phyloP scores from a whole-genome alignment of 306 rosid species.

The cucumber (Cucumis sativus) region DNA sequence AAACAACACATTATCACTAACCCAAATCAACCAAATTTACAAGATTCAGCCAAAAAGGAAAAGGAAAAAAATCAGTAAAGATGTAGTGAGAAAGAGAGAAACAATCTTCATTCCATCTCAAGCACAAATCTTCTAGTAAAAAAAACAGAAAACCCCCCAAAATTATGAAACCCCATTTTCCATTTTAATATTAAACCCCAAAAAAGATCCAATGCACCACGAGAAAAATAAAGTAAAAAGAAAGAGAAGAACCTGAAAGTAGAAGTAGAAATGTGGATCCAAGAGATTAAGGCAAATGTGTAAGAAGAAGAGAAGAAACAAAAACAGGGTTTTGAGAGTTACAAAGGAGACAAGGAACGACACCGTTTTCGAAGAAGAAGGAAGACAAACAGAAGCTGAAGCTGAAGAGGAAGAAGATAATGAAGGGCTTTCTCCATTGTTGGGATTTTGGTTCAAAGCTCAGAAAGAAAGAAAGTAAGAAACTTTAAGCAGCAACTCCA shows the following conservation, averaged over 20 bases:
- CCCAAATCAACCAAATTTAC: neutral
- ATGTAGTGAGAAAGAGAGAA: neutral
- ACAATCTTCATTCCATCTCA: conserved; percentile 11
- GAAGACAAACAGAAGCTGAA: conserved; percentile 19
- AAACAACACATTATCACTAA: neutral
- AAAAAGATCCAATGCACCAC: conserved; percentile 1
- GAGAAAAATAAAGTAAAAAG: neutral
- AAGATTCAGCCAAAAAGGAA: neutral
- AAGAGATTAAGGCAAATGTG: conserved; percentile 26
- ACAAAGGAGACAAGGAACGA: conserved; percentile 33
- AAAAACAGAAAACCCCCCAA: neutral
- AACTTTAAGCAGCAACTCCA: conserved; percentile 7
- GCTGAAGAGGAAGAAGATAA: conserved; percentile 52
- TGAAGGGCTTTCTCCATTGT: conserved; percentile 60
- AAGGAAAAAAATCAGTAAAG: neutral
- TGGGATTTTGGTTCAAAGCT: conserved; percentile 8
- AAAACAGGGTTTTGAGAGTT: conserved; percentile 7
- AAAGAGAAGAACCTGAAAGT: conserved; percentile 25
- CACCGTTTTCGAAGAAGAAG: conserved; percentile 32
- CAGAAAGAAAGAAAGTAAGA: conserved; percentile 33
- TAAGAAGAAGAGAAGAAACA: conserved; percentile 16
- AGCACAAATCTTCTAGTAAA: neutral
- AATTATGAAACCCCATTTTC: neutral
- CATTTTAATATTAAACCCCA: neutral
- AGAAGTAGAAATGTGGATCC: conserved; percentile 28